Conservation (phyloP, 1,139 yeast species). For the Martiniozyma asiatica region DNA sequence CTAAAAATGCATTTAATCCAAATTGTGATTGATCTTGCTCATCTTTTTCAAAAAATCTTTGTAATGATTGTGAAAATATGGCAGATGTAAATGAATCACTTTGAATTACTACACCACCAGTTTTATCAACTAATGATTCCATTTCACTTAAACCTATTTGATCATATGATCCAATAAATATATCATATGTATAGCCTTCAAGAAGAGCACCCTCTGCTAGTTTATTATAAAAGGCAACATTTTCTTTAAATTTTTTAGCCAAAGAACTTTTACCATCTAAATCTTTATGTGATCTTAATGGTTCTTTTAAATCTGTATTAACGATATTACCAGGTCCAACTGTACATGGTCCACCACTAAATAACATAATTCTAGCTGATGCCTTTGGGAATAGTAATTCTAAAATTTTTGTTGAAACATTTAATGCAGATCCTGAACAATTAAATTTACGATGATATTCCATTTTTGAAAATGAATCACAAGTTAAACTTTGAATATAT, state of each 20-base stretch:
- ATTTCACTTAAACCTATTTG: conserved; percentile 57
- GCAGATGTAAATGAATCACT: conserved; percentile 56
- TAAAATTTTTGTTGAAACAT: conserved; percentile 44
- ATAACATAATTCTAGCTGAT: conserved; percentile 52
- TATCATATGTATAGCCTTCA: conserved; percentile 42
- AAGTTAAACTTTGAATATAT: conserved; percentile 39
- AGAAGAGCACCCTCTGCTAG: conserved; percentile 31
- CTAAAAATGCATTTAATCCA: conserved; percentile 50
- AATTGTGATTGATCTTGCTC: conserved; percentile 28
- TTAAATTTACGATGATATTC: conserved; percentile 41
- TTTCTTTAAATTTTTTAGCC: conserved; percentile 23
- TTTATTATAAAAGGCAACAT: conserved; percentile 31
- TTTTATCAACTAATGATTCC: conserved; percentile 43
- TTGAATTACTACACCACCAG: conserved; percentile 54
- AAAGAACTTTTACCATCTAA: conserved; percentile 29
- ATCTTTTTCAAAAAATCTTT: conserved; percentile 35
- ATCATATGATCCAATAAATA: conserved; percentile 55
- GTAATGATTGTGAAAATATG: conserved; percentile 52
- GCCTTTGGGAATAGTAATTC: conserved; percentile 33
- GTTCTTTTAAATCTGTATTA: conserved; percentile 35
- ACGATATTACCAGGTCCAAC: conserved; percentile 47
- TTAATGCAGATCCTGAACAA: conserved; percentile 57
- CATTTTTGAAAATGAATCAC: conserved; percentile 41
- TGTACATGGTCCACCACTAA: conserved; percentile 50
- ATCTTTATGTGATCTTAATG: conserved; percentile 50